Evolutionary conservation across 495 filamentous ascomycete genomes (phyloP).

Genomic region (Pseudoneurospora amorphoporcata): DNA sequence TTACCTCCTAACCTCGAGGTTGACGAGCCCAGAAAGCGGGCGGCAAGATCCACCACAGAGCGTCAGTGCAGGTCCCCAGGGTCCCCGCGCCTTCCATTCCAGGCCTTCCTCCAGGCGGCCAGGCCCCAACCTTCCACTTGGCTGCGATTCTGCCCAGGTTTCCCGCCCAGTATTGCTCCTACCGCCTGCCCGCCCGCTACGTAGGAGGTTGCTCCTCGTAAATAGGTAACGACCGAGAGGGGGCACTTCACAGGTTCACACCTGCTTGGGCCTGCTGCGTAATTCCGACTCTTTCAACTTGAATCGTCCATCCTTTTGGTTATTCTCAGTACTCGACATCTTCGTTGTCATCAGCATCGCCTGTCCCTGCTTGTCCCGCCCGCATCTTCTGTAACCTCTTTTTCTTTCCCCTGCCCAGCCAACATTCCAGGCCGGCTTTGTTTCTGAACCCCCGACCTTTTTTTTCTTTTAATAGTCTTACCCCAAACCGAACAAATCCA

Average conservation of each 20-base stretch:
- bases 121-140: neutral
- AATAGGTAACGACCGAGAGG: neutral
- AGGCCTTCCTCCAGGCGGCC: neutral
- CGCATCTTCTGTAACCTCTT: neutral
- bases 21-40: neutral
- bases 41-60: neutral
- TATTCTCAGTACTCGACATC: neutral
- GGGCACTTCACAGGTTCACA: neutral
- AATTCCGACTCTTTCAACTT: neutral
- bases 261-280: neutral
- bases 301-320: conserved; percentile 1
- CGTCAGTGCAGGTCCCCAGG: neutral
- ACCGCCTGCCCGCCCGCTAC: neutral
- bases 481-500: neutral
- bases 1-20: neutral
- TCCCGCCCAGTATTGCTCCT: neutral
- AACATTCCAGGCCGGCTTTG: neutral
- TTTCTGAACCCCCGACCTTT: neutral
- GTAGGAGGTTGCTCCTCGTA: neutral
- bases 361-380: neutral
- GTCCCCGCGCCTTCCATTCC: neutral
- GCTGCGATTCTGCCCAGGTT: neutral
- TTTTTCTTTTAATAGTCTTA: neutral
- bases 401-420: neutral
- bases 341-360: neutral